Evolutionary conservation across 2,329 filamentous ascomycete genomes (phyloP).

Genomic region (Claviceps arundinis): DNA sequence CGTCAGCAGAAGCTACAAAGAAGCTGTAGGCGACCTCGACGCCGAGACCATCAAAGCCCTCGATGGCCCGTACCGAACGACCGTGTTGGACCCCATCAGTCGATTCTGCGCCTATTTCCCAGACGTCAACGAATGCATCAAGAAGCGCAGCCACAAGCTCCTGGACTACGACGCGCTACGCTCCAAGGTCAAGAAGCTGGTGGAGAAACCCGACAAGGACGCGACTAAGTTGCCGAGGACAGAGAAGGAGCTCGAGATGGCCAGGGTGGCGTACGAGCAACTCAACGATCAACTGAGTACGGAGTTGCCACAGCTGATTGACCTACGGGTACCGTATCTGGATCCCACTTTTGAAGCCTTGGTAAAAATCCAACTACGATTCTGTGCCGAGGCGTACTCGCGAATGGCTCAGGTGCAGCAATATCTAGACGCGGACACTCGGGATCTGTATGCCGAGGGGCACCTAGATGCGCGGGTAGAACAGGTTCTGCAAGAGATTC

Average conservation of each 20-base stretch:
- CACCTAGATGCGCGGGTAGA: slow-evolving; percentile 86
- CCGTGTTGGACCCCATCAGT: slow-evolving; percentile 88
- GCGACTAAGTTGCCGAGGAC: slow-evolving; percentile 89
- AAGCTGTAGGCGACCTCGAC: slow-evolving; percentile 94
- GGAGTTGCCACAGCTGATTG: slow-evolving; percentile 90
- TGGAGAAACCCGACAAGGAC: slow-evolving; percentile 98
- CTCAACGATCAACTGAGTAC: slow-evolving; percentile 91
- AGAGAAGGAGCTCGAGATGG: slow-evolving; percentile 93
- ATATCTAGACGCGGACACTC: slow-evolving; percentile 87
- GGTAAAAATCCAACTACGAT: slow-evolving; percentile 94
- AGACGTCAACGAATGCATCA: slow-evolving; percentile 98
- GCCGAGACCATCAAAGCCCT: slow-evolving; percentile 97
- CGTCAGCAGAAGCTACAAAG: slow-evolving; percentile 93
- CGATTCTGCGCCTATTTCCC: slow-evolving; percentile 98
- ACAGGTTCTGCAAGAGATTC: slow-evolving; percentile 91
- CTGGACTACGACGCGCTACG: slow-evolving; percentile 95
- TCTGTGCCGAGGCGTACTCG: slow-evolving; percentile 95
- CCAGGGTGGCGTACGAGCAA: slow-evolving; percentile 85
- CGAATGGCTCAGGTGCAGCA: slow-evolving; percentile 99
- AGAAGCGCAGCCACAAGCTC: slow-evolving; percentile 96
- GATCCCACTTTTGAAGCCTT: slow-evolving; percentile 95
- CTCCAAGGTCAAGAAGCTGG: slow-evolving; percentile 90
- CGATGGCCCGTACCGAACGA: slow-evolving; percentile 87
- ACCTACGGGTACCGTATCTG: slow-evolving; percentile 89
- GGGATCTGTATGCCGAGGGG: slow-evolving; percentile 90